A percentile compares a stretch with the other conserved stretches of the same genome.
These are phyloP conservation scores for Acacia confusa DNA, from an alignment of 306 rosid species.

Conservation along the genomic window DNA sequence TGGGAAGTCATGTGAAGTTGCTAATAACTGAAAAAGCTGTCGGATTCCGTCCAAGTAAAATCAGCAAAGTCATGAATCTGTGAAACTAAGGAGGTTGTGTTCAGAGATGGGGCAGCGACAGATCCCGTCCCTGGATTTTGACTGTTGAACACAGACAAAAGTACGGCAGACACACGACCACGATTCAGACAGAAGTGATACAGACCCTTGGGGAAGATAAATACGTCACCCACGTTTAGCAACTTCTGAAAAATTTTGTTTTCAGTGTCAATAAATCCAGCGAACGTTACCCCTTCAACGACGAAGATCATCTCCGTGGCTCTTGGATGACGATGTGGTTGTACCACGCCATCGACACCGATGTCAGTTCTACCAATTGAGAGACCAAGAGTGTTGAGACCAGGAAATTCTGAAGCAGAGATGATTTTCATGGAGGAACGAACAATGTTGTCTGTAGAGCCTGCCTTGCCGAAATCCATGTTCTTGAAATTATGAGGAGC, in stretches of 20 bases:
- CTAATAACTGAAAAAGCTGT: conserved; percentile 32
- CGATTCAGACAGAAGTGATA: conserved; percentile 59
- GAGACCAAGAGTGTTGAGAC: conserved; percentile 76
- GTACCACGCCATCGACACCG: conserved; percentile 45
- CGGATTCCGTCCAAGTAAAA: conserved; percentile 23
- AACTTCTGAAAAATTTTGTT: conserved; percentile 47
- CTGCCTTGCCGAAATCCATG: conserved; percentile 35
- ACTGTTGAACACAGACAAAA: conserved; percentile 67
- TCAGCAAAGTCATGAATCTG: conserved; percentile 20
- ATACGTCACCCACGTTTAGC: conserved; percentile 64
- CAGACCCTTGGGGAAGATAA: conserved; percentile 76
- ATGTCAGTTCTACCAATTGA: conserved; percentile 71
- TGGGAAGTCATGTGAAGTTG: conserved; percentile 8
- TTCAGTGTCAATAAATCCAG: conserved; percentile 69
- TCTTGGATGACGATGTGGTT: conserved; percentile 74
- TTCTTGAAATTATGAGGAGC: conserved; percentile 65
- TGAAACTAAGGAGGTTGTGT: conserved; percentile 34
- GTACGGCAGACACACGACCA: conserved; percentile 49
- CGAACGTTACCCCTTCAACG: conserved; percentile 50
- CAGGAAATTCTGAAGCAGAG: conserved; percentile 60
- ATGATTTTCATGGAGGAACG: conserved; percentile 52
- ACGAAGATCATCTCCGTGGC: conserved; percentile 77
- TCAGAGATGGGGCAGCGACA: conserved; percentile 34
- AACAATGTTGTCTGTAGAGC: conserved; percentile 37
- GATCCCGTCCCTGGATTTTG: conserved; percentile 69